These are phyloP conservation scores for Catenaria anguillulae DNA, from an alignment of 371 early-diverging fungal species.

Conservation along the genomic window DNA sequence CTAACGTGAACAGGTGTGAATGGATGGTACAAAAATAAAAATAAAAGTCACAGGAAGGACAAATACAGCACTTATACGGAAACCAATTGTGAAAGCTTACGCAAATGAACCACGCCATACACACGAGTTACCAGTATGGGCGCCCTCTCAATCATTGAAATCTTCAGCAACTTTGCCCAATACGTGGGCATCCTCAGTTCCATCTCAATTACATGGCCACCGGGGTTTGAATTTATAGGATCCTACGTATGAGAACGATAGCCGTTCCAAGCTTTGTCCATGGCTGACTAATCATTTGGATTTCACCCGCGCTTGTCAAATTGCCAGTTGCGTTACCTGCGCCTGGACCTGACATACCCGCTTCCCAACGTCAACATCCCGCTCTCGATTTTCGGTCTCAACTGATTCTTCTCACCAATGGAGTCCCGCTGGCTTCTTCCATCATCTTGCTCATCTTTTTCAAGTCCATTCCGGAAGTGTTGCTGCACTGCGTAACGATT, in stretches of 20 bases:
- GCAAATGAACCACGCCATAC: too few species aligned
- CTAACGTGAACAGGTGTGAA: too few species aligned
- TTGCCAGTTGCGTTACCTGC: conserved; percentile 4
- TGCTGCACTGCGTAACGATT: neutral
- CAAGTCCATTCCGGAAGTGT: conserved; percentile 1
- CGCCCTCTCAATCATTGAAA: conserved; percentile 1
- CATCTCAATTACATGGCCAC: conserved; percentile 5
- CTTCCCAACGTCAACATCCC: conserved; percentile 6
- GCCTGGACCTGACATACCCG: conserved; percentile 4
- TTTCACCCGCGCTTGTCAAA: neutral
- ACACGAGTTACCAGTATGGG: too few species aligned
- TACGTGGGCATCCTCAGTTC: conserved; percentile 8
- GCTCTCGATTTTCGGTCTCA: conserved; percentile 8
- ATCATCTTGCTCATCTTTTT: conserved; percentile 7
- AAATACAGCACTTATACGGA: too few species aligned
- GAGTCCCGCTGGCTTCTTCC: neutral
- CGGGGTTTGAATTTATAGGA: neutral
- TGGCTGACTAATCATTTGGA: neutral
- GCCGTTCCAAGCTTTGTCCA: neutral
- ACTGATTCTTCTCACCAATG: conserved; percentile 5
- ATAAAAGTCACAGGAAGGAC: too few species aligned
- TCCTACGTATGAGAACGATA: conserved; percentile 5
- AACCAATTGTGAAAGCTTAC: too few species aligned
- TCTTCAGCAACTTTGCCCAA: neutral
- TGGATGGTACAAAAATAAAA: too few species aligned